Evolutionary conservation across 2,329 filamentous ascomycete genomes (phyloP), one percentile per base, ranked within the genome.

Genomic region (Emericellopsis cladophorae): DNA sequence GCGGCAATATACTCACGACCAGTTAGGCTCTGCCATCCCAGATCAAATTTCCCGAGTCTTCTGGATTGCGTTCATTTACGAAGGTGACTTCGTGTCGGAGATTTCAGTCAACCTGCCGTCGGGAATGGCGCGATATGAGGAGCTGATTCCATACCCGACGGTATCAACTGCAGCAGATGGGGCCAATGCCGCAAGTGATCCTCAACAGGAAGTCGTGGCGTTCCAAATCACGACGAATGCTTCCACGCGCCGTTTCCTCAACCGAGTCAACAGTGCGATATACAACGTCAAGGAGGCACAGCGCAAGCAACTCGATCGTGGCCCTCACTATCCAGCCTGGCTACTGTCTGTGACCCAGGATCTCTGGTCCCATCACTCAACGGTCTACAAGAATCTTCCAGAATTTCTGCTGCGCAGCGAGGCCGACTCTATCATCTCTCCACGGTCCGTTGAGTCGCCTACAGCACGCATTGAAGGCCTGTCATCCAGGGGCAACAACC

Each of bases 171-270:
- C 11, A 12, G 15, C 11, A 12, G 31, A 32, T 12, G 11, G 11
- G 31, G 24, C 31, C 18, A 31, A 16, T 11, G 31, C 36, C 21
- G 8, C 32, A 36, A 3, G 37, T 37, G 29, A 39, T 34, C 18
- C 18, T 3, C 31, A 24, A 7, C 50, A 57, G 36, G 53, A 56
- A 18, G 42, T 57, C 1, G 48, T 55, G 0, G 54, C 51, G 0
- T 57, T 57, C 11, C 54, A 57, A 4, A 53, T 57, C 16, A 55
- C 48, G 12, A 57, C 54, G 2, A 57, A 55, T 36, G 51, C 54
- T 1, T 51, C 54, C 1, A 57, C 57, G 11, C 44, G 54, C 4
- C 49, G 54, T 0, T 54, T 57, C 24, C 36, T 57, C 0, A 57
- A 57, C 5, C 48, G 54, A 1, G 52, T 55, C 3, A 54, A 56